These are phyloP conservation scores for Crithidia thermophila DNA, from an alignment of 208 protist species.

Conservation along the genomic window DNA sequence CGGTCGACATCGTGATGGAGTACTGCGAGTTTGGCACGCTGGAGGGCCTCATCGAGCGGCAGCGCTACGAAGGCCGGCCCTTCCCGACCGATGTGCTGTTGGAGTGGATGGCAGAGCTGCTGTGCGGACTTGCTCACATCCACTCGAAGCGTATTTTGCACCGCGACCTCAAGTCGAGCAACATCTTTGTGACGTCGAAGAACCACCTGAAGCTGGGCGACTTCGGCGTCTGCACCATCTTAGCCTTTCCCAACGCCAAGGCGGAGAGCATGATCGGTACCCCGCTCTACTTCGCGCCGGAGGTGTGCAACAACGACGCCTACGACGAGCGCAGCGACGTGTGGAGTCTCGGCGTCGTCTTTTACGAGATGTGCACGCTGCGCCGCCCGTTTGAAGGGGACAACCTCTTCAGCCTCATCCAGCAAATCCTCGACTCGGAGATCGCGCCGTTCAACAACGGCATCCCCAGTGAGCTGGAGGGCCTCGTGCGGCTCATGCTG, in stretches of 20 bases:
- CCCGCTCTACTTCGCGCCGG: slow-evolving; percentile 92
- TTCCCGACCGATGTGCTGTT: slow-evolving; percentile 78
- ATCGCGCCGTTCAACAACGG: slow-evolving; percentile 77
- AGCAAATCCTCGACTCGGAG: slow-evolving; percentile 67
- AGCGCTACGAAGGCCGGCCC: slow-evolving; percentile 59
- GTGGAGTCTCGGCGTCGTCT: slow-evolving; percentile 95
- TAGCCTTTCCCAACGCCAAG: slow-evolving; percentile 63
- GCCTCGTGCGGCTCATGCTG: slow-evolving; percentile 82
- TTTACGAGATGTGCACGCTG: slow-evolving; percentile 95
- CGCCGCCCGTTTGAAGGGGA: slow-evolving; percentile 74
- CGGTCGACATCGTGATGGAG: slow-evolving; percentile 93
- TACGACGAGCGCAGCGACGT: slow-evolving; percentile 95
- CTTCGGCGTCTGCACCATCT: slow-evolving; percentile 88
- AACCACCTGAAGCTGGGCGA: slow-evolving; percentile 93
- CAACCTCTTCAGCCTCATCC: slow-evolving; percentile 73
- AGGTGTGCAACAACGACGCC: slow-evolving; percentile 85
- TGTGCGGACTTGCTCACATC: slow-evolving; percentile 85
- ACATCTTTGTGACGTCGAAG: slow-evolving; percentile 92
- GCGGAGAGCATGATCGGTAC: slow-evolving; percentile 89
- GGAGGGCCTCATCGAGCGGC: slow-evolving; percentile 86
- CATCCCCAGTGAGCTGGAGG: slow-evolving; percentile 64
- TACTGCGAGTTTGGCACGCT: slow-evolving; percentile 84
- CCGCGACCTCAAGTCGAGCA: slow-evolving; percentile 93
- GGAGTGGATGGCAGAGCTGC: slow-evolving; percentile 91
- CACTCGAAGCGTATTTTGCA: slow-evolving; percentile 90